Base-by-base conservation (phyloP, 805 yeast genomes). In the Pichia phayaonensis region DNA sequence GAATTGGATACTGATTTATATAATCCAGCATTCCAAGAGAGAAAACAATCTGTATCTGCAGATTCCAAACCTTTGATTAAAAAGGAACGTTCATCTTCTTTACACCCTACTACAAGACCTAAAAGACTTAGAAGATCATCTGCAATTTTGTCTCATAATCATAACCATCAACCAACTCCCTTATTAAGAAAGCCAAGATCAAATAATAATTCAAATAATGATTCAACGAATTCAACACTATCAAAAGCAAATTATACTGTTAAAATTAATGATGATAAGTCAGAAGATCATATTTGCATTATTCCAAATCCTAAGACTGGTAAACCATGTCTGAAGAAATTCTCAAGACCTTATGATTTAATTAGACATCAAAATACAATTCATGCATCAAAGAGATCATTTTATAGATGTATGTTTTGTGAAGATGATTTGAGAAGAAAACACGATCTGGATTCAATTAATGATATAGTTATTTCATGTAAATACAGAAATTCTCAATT, bases 361-460 rank as follows among this genome's bases (percentile, higher is more conserved):
- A 85, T 90, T 24, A 80, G 99, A 60, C 99, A 92, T 67, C 97
- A 92, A 67, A 96, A 92, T 61, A 94, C 98, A 0, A 90, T 92
- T 49, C 99, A 92, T 66, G 94, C 97, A 1, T 76, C 86, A 45
- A 85, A 84, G 64, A 85, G 92, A 68, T 86, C 86, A 60, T 81
- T 85, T 45, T 94, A 83, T 72, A 82, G 86, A 63, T 92, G 99
- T 67, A 82, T 81, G 58, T 82, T 85, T 43, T 92, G 99, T 70
- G 94, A 86, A 50, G 84, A 79, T 58, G 82, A 77, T 57, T 74
- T 81, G 53, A 78, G 80, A 27, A 65, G 70, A 44, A 65, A 61
- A 47, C 61, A 68, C 48, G 55, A 70, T 63, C 31, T 80, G 71
- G 61, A 65, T 24, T 63, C 76, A 47, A 74, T 75, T 22, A 79